A percentile compares a stretch with the other conserved stretches of the same genome.
Evolutionary conservation across 1,284 basidiomycete genomes (phyloP).

Genomic region (Ustilago vetiveriae): DNA sequence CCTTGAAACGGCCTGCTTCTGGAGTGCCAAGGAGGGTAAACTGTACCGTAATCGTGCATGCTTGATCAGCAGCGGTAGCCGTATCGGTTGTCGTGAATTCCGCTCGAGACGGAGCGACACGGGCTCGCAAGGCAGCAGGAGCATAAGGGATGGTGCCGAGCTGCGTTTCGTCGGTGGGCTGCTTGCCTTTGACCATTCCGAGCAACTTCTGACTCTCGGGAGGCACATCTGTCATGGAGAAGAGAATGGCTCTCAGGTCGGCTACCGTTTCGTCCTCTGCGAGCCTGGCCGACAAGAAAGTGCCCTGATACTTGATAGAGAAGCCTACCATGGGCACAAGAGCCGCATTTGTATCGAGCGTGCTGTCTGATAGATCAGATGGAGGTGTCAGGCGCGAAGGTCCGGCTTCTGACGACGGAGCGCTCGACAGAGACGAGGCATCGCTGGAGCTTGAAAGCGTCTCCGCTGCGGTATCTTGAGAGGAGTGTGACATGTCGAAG

Average conservation of each 20-base stretch:
- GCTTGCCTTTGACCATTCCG: constrained; percentile 83
- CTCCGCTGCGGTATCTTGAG: neutral
- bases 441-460: no score
- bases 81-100: constrained; percentile 19
- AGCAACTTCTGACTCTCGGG: constrained; percentile 88
- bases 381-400: constrained; percentile 18
- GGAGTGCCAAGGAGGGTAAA: constrained; percentile 60
- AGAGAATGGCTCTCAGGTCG: constrained; percentile 69
- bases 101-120: constrained; percentile 11
- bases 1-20: constrained; percentile 70
- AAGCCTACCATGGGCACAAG: constrained; percentile 31
- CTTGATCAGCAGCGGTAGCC: constrained; percentile 16
- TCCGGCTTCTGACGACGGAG: constrained; percentile 13
- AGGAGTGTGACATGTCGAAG: no score
- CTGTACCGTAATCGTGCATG: constrained; percentile 39
- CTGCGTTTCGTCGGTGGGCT: constrained; percentile 71
- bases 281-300: constrained; percentile 35
- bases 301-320: constrained; percentile 47
- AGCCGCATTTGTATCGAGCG: neutral
- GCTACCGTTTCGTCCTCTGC: constrained; percentile 52
- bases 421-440: neutral
- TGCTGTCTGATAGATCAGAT: constrained; percentile 1
- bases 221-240: constrained; percentile 80
- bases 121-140: constrained; percentile 33
- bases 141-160: constrained; percentile 43